Percentiles rank a stretch among this genome's conserved stretches.
Evolutionary conservation across 768 basidiomycete species (phyloP).

Genomic region (Mycena olivaceomarginata): DNA sequence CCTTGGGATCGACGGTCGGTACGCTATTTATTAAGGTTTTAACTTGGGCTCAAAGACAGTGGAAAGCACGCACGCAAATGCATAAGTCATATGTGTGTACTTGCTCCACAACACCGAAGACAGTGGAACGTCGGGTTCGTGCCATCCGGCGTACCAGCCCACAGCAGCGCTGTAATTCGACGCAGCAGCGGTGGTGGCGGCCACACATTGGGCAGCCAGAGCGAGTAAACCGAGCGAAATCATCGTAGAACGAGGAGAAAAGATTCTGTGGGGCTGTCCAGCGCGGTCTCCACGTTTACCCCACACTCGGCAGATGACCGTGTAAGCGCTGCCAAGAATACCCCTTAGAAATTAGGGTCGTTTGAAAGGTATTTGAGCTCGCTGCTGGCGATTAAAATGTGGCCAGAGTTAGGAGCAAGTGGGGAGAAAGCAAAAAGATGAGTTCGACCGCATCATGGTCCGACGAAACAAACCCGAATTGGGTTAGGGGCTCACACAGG

Average conservation of each 20-base stretch:
- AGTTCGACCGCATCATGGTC: no score
- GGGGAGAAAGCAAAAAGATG: no score
- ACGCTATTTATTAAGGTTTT: conserved; percentile 52
- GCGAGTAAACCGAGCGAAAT: conserved; percentile 35
- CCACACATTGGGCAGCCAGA: conserved; percentile 15
- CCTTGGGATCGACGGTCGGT: conserved; percentile 59
- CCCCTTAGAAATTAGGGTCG: no score
- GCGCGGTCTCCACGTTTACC: conserved; percentile 40
- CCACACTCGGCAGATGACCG: conserved; percentile 37
- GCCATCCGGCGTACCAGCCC: conserved; percentile 85
- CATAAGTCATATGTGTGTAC: conserved; percentile 82
- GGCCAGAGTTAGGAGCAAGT: no score
- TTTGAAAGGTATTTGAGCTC: no score
- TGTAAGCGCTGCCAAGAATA: neutral
- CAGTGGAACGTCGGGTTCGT: conserved; percentile 69
- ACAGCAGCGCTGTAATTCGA: conserved; percentile 61
- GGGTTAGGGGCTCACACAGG: no score
- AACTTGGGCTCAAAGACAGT: neutral
- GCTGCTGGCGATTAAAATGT: no score
- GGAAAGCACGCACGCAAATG: conserved; percentile 76
- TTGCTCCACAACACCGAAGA: conserved; percentile 77
- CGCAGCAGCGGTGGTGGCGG: conserved; percentile 30
- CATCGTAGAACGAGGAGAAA: conserved; percentile 21
- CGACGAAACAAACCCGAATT: no score
- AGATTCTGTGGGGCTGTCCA: conserved; percentile 7